Evolutionary conservation across 1,139 yeast species (phyloP).

Genomic region (Suhomyces ambrosiae): DNA sequence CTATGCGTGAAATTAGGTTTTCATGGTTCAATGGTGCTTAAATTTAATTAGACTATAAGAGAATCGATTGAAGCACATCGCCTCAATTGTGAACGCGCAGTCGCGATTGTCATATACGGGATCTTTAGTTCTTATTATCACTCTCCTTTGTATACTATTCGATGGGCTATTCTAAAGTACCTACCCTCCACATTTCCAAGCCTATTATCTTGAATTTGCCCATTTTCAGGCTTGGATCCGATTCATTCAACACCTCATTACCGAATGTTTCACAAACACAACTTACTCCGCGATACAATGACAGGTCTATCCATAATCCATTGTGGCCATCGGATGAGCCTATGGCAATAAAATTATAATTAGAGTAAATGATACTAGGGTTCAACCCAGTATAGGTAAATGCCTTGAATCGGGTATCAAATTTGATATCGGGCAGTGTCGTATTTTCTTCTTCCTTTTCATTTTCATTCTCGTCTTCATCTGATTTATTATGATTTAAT

Average conservation of each 20-base stretch:
- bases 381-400: conserved; percentile 88
- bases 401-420: conserved; percentile 60
- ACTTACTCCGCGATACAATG: conserved; percentile 74
- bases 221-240: conserved; percentile 29
- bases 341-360: conserved; percentile 72
- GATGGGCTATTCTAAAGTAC: conserved; percentile 28
- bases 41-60: too few species aligned
- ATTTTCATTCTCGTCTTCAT: not conserved
- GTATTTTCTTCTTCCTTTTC: not conserved
- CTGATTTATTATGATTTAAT: conserved; percentile 16
- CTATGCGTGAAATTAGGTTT: too few species aligned
- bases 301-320: conserved; percentile 86
- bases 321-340: conserved; percentile 93
- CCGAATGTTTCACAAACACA: conserved; percentile 85
- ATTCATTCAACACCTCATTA: conserved; percentile 71
- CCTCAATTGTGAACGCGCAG: too few species aligned
- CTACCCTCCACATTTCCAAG: conserved; percentile 85
- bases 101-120: too few species aligned
- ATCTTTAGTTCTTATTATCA: conserved; percentile 1
- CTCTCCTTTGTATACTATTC: not conserved
- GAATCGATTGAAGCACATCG: too few species aligned
- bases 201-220: conserved; percentile 73
- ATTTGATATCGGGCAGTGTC: not conserved
- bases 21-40: too few species aligned
- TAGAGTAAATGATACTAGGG: conserved; percentile 83